A percentile compares a stretch with the other conserved stretches of the same genome.
Evolutionary conservation across 805 yeast genomes (phyloP).

Genomic region (Yarrowia porcina): DNA sequence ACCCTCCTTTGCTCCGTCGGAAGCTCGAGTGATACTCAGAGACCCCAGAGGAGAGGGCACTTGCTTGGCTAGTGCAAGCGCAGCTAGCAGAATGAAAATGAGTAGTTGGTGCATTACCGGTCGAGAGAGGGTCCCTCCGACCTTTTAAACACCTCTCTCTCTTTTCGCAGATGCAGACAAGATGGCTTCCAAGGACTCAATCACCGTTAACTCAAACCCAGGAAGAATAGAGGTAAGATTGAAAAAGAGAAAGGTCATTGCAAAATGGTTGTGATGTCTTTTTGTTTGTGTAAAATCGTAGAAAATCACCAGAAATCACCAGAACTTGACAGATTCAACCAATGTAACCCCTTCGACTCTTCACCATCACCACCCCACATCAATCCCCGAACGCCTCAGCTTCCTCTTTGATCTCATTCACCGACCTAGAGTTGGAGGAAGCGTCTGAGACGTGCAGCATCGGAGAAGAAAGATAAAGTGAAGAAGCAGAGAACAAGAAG

Average conservation of each 20-base stretch:
- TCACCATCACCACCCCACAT: neutral
- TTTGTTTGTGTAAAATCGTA: too few relatives aligned
- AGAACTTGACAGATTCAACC: too few relatives aligned
- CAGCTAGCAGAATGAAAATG: conserved; percentile 3
- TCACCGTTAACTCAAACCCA: neutral
- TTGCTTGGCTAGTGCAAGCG: conserved; percentile 6
- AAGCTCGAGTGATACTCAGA: neutral
- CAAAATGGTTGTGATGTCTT: too few relatives aligned
- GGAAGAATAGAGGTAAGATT: neutral
- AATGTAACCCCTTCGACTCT: too few relatives aligned
- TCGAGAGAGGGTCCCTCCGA: neutral
- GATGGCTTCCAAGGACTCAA: neutral
- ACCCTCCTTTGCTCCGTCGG: neutral
- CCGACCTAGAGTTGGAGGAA: neutral
- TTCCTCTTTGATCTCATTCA: conserved; percentile 11
- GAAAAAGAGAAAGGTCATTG: too few relatives aligned
- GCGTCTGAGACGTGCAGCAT: conserved; percentile 10
- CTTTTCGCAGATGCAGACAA: neutral
- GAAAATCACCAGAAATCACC: neutral
- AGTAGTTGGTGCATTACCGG: neutral
- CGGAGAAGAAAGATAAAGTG: neutral
- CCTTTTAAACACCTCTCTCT: neutral
- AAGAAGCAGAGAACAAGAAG: too few relatives aligned
- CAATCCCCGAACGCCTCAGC: neutral
- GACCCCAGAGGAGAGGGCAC: neutral